Conservation (phyloP, 1,284 basidiomycete genomes). For the Ceratorhiza oryzae-sativae region DNA sequence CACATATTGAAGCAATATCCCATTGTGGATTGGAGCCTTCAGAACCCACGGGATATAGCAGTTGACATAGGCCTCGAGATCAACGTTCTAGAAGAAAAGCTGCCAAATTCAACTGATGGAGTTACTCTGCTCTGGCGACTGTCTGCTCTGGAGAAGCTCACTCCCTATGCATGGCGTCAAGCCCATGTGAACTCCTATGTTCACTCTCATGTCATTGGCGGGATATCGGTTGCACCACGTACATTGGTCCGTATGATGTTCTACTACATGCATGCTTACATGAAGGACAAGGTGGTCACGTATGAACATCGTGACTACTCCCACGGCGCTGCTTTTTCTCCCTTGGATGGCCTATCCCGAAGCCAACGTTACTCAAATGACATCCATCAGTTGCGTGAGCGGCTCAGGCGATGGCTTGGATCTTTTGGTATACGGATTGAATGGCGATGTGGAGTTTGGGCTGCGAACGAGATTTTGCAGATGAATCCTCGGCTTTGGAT, state of each 20-base stretch:
- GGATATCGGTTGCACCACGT: background rate
- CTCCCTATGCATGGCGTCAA: background rate
- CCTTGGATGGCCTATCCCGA: background rate
- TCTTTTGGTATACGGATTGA: background rate
- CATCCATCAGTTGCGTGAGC: background rate
- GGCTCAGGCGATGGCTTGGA: background rate
- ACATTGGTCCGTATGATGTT: background rate
- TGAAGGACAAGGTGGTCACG: slow-evolving; percentile 23
- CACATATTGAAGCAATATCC: slow-evolving; percentile 6
- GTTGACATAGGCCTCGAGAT: slow-evolving; percentile 23
- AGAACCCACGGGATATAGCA: slow-evolving; percentile 17
- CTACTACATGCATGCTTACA: slow-evolving; percentile 14
- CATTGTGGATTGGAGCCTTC: slow-evolving; percentile 26
- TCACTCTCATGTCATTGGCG: slow-evolving; percentile 24
- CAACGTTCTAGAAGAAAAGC: background rate
- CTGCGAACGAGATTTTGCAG: background rate
- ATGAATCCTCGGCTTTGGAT: background rate
- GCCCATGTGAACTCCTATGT: background rate
- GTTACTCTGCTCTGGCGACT: slow-evolving; percentile 20
- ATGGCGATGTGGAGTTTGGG: background rate
- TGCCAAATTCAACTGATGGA: background rate
- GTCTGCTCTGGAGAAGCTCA: background rate
- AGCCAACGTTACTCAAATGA: background rate
- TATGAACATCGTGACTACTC: slow-evolving; percentile 29
- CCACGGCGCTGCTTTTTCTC: slow-evolving; percentile 6